Evolutionary conservation across 345 rosid genomes (phyloP).

Genomic region (Rubroshorea leprosula): DNA sequence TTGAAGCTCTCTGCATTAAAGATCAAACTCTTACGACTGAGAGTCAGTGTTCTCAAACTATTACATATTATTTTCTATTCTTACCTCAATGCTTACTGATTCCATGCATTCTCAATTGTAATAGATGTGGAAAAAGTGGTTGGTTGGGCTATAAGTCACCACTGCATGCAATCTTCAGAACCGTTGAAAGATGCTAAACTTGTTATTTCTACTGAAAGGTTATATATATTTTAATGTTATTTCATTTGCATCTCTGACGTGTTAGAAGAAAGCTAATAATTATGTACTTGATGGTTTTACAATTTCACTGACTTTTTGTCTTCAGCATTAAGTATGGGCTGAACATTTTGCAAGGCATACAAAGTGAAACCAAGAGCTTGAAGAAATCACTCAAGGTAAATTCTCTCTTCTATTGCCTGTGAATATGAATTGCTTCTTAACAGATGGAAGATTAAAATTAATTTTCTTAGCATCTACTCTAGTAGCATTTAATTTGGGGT

Average conservation of each 20-base stretch:
- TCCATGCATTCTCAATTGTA: constrained; percentile 1
- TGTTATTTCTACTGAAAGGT: constrained; percentile 75
- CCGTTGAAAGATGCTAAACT: constrained; percentile 56
- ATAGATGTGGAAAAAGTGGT: constrained; percentile 89
- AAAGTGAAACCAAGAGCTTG: constrained; percentile 64
- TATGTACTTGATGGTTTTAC: background rate
- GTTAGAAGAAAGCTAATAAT: constrained; percentile 18
- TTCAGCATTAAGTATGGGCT: constrained; percentile 66
- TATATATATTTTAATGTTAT: background rate
- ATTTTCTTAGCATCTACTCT: background rate
- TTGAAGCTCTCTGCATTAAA: constrained; percentile 57
- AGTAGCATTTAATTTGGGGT: background rate
- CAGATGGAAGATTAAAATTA: background rate
- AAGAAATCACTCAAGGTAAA: constrained; percentile 82
- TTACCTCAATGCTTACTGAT: constrained; percentile 1
- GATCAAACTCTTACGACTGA: constrained; percentile 72
- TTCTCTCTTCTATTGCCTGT: no score
- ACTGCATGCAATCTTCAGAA: constrained; percentile 69
- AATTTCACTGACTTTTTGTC: constrained; percentile 5
- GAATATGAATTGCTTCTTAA: background rate
- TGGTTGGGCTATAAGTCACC: constrained; percentile 89
- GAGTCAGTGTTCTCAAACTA: constrained; percentile 33
- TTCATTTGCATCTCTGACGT: constrained; percentile 33
- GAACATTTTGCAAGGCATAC: constrained; percentile 59
- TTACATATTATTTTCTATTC: background rate